A percentile compares a stretch with the other conserved stretches of the same genome.
These are phyloP conservation scores for Pseudogymnoascus destructans DNA, from an alignment of 2,329 filamentous ascomycete species.

Conservation along the genomic window DNA sequence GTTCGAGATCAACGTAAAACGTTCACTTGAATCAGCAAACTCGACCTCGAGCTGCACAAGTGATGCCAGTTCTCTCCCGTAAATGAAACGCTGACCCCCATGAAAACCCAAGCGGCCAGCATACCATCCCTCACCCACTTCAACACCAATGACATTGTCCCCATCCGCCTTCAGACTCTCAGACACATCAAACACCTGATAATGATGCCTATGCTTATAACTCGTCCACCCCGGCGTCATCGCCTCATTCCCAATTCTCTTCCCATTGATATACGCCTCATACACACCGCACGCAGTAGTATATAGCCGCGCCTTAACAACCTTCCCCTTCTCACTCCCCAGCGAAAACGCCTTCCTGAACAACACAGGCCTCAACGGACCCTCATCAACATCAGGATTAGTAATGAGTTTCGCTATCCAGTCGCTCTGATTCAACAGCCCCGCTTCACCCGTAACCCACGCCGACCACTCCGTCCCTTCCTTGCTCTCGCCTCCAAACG, in stretches of 20 bases:
- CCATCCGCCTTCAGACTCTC: conserved; percentile 13
- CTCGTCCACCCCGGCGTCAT: conserved; percentile 31
- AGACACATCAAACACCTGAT: conserved; percentile 14
- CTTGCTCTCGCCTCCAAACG: neutral
- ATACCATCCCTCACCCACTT: conserved; percentile 39
- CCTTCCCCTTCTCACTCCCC: neutral
- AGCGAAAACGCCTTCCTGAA: conserved; percentile 25
- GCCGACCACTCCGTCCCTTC: conserved; percentile 1
- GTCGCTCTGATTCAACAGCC: neutral
- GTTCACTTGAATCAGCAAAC: conserved; percentile 12
- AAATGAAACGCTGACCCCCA: conserved; percentile 26
- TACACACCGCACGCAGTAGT: conserved; percentile 27
- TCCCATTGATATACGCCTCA: conserved; percentile 26
- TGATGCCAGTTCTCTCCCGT: conserved; percentile 27
- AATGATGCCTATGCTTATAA: conserved; percentile 10
- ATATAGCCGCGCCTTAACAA: conserved; percentile 23
- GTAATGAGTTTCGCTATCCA: conserved; percentile 11
- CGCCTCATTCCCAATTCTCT: conserved; percentile 18
- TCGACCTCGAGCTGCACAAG: conserved; percentile 24
- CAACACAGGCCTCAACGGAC: conserved; percentile 22
- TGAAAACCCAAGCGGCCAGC: conserved; percentile 27
- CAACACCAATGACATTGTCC: conserved; percentile 30
- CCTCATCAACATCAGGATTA: conserved; percentile 9
- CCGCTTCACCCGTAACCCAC: neutral
- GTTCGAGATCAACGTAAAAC: conserved; percentile 17